phyloP scores from a whole-genome alignment of 1,284 basidiomycete species.

The Puccinia novopanici region DNA sequence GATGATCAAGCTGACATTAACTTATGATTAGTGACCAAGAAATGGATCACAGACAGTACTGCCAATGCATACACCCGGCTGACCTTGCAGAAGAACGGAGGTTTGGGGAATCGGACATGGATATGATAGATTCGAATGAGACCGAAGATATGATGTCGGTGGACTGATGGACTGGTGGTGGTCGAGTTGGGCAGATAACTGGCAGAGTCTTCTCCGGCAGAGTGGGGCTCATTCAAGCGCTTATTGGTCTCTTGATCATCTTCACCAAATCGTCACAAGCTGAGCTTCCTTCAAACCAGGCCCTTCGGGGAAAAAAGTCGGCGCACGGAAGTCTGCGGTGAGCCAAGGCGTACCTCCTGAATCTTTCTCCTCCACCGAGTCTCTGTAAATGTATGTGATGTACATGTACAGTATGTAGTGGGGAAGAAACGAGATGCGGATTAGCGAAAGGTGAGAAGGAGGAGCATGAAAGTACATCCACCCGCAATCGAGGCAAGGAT shows the following conservation, averaged over 20 bases:
- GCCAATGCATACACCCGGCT: not conserved
- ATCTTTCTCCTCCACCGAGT: too few relatives aligned
- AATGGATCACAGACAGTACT: not conserved
- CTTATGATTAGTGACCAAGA: slow-evolving; percentile 13
- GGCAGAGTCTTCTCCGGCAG: slow-evolving; percentile 3
- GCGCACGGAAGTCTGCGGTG: too few relatives aligned
- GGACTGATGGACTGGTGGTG: not conserved
- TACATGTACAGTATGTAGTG: slow-evolving; percentile 13
- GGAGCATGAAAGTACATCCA: slow-evolving; percentile 74
- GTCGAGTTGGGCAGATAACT: slow-evolving; percentile 22
- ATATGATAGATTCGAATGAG: too few relatives aligned
- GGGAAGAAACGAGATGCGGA: not conserved
- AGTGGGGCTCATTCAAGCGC: too few relatives aligned
- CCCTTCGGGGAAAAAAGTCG: too few relatives aligned
- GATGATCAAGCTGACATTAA: too few relatives aligned
- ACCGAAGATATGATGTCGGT: not conserved
- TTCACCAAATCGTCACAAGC: too few relatives aligned
- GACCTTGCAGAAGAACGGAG: slow-evolving; percentile 20
- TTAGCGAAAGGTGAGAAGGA: slow-evolving; percentile 62
- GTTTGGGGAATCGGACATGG: too few relatives aligned
- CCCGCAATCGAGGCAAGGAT: slow-evolving; percentile 85
- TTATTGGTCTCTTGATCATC: too few relatives aligned
- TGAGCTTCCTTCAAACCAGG: too few relatives aligned
- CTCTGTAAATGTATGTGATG: not conserved
- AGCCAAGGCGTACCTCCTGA: too few relatives aligned